phyloP scores from a whole-genome alignment of 192 early-diverging fungal genomes.

The Spizellomyces sp. region DNA sequence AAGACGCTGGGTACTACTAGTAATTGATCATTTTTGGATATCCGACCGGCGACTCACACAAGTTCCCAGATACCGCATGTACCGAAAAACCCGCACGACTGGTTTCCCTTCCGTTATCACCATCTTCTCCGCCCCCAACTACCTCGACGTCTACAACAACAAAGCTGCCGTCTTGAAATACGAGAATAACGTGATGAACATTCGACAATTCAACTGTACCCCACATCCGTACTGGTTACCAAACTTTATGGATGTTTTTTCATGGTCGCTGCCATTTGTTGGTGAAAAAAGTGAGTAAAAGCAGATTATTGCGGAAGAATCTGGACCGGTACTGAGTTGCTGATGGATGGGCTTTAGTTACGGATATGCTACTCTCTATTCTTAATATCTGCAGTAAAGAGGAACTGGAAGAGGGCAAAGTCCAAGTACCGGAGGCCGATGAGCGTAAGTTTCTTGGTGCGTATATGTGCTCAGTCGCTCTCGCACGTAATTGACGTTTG shows the following conservation, averaged over 20 bases:
- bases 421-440: slow-evolving; percentile 9
- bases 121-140: slow-evolving; percentile 98
- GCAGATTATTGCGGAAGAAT: background rate
- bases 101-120: slow-evolving; percentile 97
- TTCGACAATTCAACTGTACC: slow-evolving; percentile 92
- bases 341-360: slow-evolving; percentile 59
- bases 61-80: slow-evolving; percentile 80
- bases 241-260: slow-evolving; percentile 99
- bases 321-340: too few relatives aligned
- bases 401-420: slow-evolving; percentile 72
- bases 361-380: slow-evolving; percentile 94
- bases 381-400: slow-evolving; percentile 95
- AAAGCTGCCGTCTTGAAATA: slow-evolving; percentile 98
- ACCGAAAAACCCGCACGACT: slow-evolving; percentile 88
- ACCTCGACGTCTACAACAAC: slow-evolving; percentile 98
- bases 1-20: slow-evolving; percentile 79
- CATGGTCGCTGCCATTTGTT: slow-evolving; percentile 96
- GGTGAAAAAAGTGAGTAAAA: slow-evolving; percentile 86
- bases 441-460: too few relatives aligned
- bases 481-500: background rate
- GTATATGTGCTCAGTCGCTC: too few relatives aligned
- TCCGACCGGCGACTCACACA: background rate
- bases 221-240: slow-evolving; percentile 99
- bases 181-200: slow-evolving; percentile 99
- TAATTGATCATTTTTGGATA: background rate